Evolutionary conservation across 805 yeast genomes (phyloP).

Genomic region (Cyberlindnera euphorbiiphila): DNA sequence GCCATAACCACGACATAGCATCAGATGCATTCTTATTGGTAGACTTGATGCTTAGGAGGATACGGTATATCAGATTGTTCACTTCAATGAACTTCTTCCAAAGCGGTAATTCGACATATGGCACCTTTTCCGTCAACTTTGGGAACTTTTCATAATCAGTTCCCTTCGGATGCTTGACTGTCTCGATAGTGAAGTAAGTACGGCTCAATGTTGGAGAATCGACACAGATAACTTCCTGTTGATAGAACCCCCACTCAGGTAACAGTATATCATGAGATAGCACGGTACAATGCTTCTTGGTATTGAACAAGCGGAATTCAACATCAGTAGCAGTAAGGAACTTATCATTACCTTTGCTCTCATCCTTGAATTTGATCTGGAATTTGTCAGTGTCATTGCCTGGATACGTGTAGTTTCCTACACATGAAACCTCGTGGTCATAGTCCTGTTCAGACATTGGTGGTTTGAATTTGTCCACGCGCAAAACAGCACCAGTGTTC

Average conservation of each 20-base stretch:
- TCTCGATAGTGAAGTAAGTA: slow-evolving; percentile 73
- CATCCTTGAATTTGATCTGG: slow-evolving; percentile 47
- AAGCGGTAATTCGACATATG: slow-evolving; percentile 5
- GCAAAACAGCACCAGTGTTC: slow-evolving; percentile 61
- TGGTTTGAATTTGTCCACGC: slow-evolving; percentile 68
- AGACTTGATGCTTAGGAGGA: slow-evolving; percentile 17
- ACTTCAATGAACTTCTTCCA: slow-evolving; percentile 24
- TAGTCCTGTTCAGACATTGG: slow-evolving; percentile 91
- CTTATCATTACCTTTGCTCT: slow-evolving; percentile 25
- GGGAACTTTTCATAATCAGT: slow-evolving; percentile 24
- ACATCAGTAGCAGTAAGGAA: slow-evolving; percentile 44
- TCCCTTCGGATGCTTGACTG: slow-evolving; percentile 35
- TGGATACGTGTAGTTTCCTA: slow-evolving; percentile 56
- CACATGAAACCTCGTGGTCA: slow-evolving; percentile 74
- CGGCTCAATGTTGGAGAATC: slow-evolving; percentile 64
- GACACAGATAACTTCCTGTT: slow-evolving; percentile 86
- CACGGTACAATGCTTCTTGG: slow-evolving; percentile 63
- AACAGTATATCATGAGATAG: slow-evolving; percentile 69
- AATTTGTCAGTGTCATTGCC: slow-evolving; percentile 73
- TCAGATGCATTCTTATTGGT: slow-evolving; percentile 30
- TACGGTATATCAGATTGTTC: slow-evolving; percentile 17
- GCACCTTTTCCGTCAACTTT: slow-evolving; percentile 6
- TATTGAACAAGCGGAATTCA: slow-evolving; percentile 66
- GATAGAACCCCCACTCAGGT: slow-evolving; percentile 83
- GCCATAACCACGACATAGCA: slow-evolving; percentile 64